These are phyloP conservation scores for Chara braunii DNA, from an alignment of 139 green algal genomes.

Conservation along the genomic window DNA sequence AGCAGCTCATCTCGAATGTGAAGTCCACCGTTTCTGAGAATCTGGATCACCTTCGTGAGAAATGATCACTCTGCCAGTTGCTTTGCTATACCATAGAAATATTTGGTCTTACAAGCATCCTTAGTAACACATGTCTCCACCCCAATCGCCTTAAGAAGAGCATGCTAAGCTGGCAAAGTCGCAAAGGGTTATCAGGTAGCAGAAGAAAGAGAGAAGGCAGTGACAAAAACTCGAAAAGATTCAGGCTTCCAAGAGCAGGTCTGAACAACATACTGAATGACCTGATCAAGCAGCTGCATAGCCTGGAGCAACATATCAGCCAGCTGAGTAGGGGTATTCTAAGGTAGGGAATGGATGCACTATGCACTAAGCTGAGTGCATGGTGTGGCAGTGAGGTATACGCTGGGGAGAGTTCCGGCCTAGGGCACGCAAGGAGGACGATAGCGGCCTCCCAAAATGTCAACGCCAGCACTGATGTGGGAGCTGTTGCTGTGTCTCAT, in stretches of 20 bases:
- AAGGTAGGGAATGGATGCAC: not conserved
- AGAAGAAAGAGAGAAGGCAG: no score
- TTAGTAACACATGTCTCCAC: no score
- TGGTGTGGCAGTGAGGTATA: not conserved
- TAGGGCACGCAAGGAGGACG: not conserved
- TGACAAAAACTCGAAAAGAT: no score
- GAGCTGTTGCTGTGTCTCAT: no score
- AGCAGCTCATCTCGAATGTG: slow-evolving; percentile 24
- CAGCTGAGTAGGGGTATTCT: not conserved
- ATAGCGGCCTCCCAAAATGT: not conserved
- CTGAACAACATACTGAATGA: slow-evolving; percentile 7
- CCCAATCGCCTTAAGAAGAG: no score
- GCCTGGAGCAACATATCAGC: slow-evolving; percentile 16
- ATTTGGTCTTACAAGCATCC: no score
- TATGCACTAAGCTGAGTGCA: not conserved
- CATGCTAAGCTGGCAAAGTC: no score
- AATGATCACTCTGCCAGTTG: not conserved
- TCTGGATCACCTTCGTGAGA: not conserved
- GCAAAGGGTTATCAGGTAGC: no score
- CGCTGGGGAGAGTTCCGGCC: not conserved
- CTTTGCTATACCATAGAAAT: no score
- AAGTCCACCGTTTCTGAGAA: not conserved
- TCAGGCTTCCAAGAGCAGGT: not conserved
- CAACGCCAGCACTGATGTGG: no score
- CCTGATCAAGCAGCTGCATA: slow-evolving; percentile 11